Evolutionary conservation across 2,329 filamentous ascomycete species (phyloP).

Genomic region (Cladophialophora yegresii): DNA sequence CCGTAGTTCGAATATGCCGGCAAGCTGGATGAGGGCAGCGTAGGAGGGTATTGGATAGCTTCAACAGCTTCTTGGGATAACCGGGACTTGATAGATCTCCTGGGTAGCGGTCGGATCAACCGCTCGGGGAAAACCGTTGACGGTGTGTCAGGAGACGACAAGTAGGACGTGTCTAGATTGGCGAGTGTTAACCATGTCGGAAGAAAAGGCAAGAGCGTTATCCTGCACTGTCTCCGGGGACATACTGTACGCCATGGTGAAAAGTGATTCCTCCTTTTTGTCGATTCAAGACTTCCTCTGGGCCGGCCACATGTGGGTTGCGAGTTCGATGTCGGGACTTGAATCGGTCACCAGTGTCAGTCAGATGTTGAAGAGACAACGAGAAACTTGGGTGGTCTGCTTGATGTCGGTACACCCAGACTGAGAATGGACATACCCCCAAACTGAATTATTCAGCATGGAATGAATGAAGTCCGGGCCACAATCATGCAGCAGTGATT

Average conservation of each 20-base stretch:
- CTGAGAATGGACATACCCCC: constrained; percentile 23
- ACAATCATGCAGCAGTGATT: constrained; percentile 7
- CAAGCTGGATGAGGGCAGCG: constrained; percentile 68
- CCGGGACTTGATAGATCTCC: constrained; percentile 81
- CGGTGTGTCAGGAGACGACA: constrained; percentile 65
- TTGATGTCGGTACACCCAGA: constrained; percentile 6
- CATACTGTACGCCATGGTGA: constrained; percentile 34
- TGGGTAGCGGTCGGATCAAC: constrained; percentile 89
- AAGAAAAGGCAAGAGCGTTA: neutral
- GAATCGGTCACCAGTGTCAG: neutral
- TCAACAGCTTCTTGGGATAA: constrained; percentile 82
- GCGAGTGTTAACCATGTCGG: constrained; percentile 23
- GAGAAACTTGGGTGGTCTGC: neutral
- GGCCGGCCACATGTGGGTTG: constrained; percentile 17
- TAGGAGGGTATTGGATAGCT: constrained; percentile 77
- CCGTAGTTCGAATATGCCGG: constrained; percentile 72
- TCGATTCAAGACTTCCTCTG: constrained; percentile 16
- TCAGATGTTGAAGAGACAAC: neutral
- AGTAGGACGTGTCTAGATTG: constrained; percentile 51
- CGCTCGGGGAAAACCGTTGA: constrained; percentile 84
- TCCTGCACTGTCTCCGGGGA: constrained; percentile 6
- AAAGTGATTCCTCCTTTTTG: constrained; percentile 23
- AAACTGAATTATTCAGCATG: constrained; percentile 32
- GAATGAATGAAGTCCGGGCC: constrained; percentile 5
- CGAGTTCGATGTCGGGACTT: constrained; percentile 1